A percentile compares a stretch with the other conserved stretches of the same genome.
These are phyloP conservation scores for Bacidia rubella DNA, from an alignment of 495 filamentous ascomycete genomes.

Conservation along the genomic window DNA sequence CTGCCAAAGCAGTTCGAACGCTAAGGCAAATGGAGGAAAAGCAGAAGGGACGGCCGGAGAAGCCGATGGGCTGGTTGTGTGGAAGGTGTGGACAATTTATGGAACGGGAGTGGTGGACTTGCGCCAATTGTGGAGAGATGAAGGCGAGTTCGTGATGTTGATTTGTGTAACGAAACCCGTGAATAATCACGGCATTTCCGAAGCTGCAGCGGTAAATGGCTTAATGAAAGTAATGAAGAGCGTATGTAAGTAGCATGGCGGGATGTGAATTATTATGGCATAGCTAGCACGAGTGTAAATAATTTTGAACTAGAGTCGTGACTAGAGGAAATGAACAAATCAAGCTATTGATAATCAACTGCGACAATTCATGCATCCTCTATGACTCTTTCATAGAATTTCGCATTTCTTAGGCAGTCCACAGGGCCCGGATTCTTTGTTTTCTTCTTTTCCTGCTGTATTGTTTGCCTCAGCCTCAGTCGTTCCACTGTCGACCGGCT, in stretches of 20 bases:
- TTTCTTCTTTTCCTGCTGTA: slow-evolving; percentile 5
- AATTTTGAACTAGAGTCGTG: neutral
- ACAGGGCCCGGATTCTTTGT: slow-evolving; percentile 45
- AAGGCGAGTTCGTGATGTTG: slow-evolving; percentile 41
- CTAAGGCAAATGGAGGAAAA: slow-evolving; percentile 27
- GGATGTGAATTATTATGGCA: neutral
- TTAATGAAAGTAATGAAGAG: neutral
- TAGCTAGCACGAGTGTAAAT: neutral
- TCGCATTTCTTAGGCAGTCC: slow-evolving; percentile 55
- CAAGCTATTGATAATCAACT: neutral
- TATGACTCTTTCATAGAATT: slow-evolving; percentile 34
- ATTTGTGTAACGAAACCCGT: too few species aligned
- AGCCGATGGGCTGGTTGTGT: slow-evolving; percentile 56
- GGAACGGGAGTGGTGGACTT: slow-evolving; percentile 70
- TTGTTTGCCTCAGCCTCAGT: neutral
- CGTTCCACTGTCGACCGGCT: neutral
- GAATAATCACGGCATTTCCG: too few species aligned
- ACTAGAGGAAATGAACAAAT: too few species aligned
- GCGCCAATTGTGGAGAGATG: slow-evolving; percentile 52
- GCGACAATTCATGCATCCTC: neutral
- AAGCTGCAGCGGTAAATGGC: too few species aligned
- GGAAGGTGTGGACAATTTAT: slow-evolving; percentile 48
- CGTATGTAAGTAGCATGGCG: neutral
- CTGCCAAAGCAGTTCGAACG: slow-evolving; percentile 25
- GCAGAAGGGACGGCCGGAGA: slow-evolving; percentile 25